These are phyloP conservation scores for Phaeosphaeriaceae sp. DNA, from an alignment of 2,329 filamentous ascomycete genomes.

Conservation along the genomic window DNA sequence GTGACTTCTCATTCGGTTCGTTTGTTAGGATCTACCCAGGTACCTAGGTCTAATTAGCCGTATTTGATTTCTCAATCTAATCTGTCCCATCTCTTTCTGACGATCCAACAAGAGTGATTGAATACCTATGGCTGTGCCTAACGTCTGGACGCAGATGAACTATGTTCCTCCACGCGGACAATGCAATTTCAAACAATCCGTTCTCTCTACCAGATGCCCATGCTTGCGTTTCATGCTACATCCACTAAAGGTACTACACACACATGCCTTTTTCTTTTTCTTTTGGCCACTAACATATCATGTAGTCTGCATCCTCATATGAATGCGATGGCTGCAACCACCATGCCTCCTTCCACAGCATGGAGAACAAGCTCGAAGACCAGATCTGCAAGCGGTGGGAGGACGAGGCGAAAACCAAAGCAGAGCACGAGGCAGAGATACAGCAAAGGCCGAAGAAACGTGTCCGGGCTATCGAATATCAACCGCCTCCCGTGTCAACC, in stretches of 20 bases:
- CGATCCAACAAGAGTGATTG: not conserved
- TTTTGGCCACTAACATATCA: not conserved
- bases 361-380: constrained; percentile 60
- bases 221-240: constrained; percentile 65
- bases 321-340: constrained; percentile 63
- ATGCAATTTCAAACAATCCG: constrained; percentile 57
- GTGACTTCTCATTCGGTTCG: no score
- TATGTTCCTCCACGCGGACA: constrained; percentile 58
- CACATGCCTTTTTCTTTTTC: no score
- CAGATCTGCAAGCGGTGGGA: constrained; percentile 56
- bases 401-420: constrained; percentile 42
- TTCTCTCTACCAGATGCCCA: constrained; percentile 56
- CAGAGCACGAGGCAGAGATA: constrained; percentile 18
- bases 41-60: no score
- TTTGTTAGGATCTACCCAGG: no score
- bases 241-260: constrained; percentile 56
- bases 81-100: not conserved
- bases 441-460: constrained; percentile 35
- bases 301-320: constrained; percentile 56
- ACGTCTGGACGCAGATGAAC: constrained; percentile 59
- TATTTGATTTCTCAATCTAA: not conserved
- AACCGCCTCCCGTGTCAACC: not conserved
- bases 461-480: constrained; percentile 33
- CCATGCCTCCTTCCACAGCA: constrained; percentile 61
- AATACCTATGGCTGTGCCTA: constrained; percentile 34